Base-by-base conservation (phyloP, 176 grass and related monocot species). In the Zea mays region DNA sequence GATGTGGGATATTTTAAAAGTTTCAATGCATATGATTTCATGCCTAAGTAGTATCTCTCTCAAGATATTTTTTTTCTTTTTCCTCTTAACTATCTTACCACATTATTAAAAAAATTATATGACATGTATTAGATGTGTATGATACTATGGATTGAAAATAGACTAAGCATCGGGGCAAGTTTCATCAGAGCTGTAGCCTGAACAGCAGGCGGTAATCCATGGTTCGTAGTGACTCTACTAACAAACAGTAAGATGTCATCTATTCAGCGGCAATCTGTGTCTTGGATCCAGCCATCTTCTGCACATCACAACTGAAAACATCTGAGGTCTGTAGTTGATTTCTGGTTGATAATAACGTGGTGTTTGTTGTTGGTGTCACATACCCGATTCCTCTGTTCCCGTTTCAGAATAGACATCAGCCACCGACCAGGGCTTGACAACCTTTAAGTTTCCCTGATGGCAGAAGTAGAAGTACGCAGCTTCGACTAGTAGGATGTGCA, bases 251-350 rank as follows among this genome's bases (percentile, higher is more conserved):
- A 71, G 20, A 72, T 78, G 46, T 58, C 38, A 37, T 66, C 48
- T 59, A 5, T 14, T 44, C 61, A 0, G 36, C 40, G 65, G 65
- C 51, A 74, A 56, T 36, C 5, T 65, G 7, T 20, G 21, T 4
- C 69, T 73, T 12, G 13, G 59, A 52, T 82, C 63, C 16, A 36
- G 8, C 11, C 8, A 2, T 39, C 15, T 5, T 9, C 10, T 36
- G 0, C 6, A 43, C 34, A 13, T 7, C 15, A 19, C 36, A 73
- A 55, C n/a, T 56, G 20, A 46, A 45, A 56, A 67, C 52, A 9
- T 9, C 15, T 5, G 51, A 19, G 3, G 17, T 14, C n/a, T 43
- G 67, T 8, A 39, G 74, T 84, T 71, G 82, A 84, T 74, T 71
- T 71, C 3, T 34, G 15, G 33, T 56, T 21, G 1, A 61, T 43